These are phyloP conservation scores for Tulasnella sp. DNA, from an alignment of 768 basidiomycete species.

Conservation along the genomic window DNA sequence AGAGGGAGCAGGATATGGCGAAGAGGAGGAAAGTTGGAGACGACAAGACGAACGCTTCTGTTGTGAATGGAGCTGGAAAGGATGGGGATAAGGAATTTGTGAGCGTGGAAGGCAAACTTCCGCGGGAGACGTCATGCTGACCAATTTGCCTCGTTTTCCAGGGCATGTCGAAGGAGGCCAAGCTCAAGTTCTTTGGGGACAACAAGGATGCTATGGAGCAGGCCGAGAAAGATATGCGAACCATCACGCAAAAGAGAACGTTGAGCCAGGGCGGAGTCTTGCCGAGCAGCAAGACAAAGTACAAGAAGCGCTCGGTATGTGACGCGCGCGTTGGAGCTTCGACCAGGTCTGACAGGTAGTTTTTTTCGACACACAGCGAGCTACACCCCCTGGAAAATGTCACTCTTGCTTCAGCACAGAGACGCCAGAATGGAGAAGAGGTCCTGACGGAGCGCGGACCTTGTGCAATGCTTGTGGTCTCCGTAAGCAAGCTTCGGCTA, in stretches of 20 bases:
- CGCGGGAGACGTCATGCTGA: not conserved
- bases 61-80: not conserved
- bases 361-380: not conserved
- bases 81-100: conserved; percentile 2
- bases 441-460: conserved; percentile 33
- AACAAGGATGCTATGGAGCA: conserved; percentile 15
- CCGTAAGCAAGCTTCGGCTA: not conserved
- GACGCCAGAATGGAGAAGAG: conserved; percentile 35
- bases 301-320: conserved; percentile 18
- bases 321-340: too few relatives aligned
- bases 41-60: not conserved
- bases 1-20: not conserved
- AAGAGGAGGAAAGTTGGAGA: not conserved
- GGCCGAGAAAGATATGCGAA: conserved; percentile 18
- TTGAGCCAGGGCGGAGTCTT: conserved; percentile 13
- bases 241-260: conserved; percentile 13
- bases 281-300: conserved; percentile 14
- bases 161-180: conserved; percentile 3
- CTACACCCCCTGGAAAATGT: conserved; percentile 21
- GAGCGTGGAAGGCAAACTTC: not conserved
- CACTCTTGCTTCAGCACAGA: conserved; percentile 30
- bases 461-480: conserved; percentile 33
- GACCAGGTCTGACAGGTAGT: not conserved
- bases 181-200: conserved; percentile 9
- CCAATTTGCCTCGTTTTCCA: not conserved